Evolutionary conservation across 805 yeast genomes (phyloP).

Genomic region (Teunomyces kruisii): DNA sequence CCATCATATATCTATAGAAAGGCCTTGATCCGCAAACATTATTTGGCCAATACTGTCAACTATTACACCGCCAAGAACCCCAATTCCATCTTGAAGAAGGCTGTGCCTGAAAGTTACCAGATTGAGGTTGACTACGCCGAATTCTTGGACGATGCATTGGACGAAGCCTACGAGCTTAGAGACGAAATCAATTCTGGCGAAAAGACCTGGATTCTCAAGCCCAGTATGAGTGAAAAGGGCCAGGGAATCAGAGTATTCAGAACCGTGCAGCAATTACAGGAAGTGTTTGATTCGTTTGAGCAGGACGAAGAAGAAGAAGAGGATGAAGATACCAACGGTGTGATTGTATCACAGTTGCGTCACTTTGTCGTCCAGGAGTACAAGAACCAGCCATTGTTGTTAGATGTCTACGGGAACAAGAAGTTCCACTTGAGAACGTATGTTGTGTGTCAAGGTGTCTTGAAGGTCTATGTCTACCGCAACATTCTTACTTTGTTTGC

Average conservation of each 20-base stretch:
- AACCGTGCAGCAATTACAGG: conserved; percentile 76
- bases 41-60: conserved; percentile 79
- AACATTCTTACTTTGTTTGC: conserved; percentile 85
- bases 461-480: conserved; percentile 76
- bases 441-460: conserved; percentile 70
- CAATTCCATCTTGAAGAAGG: conserved; percentile 50
- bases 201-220: conserved; percentile 86
- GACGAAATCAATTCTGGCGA: conserved; percentile 63
- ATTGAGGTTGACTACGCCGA: conserved; percentile 95
- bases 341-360: conserved; percentile 82
- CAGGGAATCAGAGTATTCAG: conserved; percentile 88
- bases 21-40: conserved; percentile 88
- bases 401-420: conserved; percentile 57
- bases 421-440: conserved; percentile 91
- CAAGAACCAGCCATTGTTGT: conserved; percentile 62
- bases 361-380: conserved; percentile 91
- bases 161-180: conserved; percentile 86
- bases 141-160: conserved; percentile 88
- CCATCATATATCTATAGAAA: conserved; percentile 88
- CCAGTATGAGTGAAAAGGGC: conserved; percentile 96
- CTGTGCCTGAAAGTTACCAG: conserved; percentile 75
- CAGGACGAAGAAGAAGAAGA: conserved; percentile 62
- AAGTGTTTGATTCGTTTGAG: conserved; percentile 82
- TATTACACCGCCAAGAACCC: conserved; percentile 76
- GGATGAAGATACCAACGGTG: conserved; percentile 52